Base-by-base conservation (phyloP, 148 eudicot genomes). In the Fagopyrum tataricum region DNA sequence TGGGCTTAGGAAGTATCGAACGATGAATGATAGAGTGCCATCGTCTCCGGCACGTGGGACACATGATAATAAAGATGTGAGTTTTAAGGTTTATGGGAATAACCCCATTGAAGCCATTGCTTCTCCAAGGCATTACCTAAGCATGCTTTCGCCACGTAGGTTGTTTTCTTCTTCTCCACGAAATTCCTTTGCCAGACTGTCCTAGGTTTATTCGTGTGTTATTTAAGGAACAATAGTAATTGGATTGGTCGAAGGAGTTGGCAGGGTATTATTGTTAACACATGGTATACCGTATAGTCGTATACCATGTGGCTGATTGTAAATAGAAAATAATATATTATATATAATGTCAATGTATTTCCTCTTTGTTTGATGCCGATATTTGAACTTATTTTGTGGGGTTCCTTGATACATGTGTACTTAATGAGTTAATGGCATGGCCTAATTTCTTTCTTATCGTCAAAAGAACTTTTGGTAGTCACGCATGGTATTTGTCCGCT, bases 61-160 rank as follows among this genome's bases (percentile, higher is more conserved):
- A 10, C 40, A 40, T 4, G 61, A 61, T 12, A 80, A 72, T 58
- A 74, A 80, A 6, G 77, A 81, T 37, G 74, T 78, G 37, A 89
- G 75, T 17, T 79, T 74, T 47, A 47, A 46, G 26, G 51, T 58
- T 48, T 74, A 84, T 0, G 78, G 74, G 26, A 74, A 82, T 73
- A 74, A 73, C 3, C 73, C 81, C 21, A 76, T 91, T 26, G 82
- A 91, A 26, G 86, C 78, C 0, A 80, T 89, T 49, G 88, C 87
- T 21, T 83, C 97, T 4, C 97, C 93, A 0, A 83, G 93, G 81
- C 80, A 82, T 47, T 76, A 79, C 43, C 72, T 81, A 5, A 88
- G 83, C 26, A 84, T 87, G 78, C 84, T 91, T 59, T 91, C 96
- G 0, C 96, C 93, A 0, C 49, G 62, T 13, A 83, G 93, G 18